phyloP scores from a whole-genome alignment of 139 green algal genomes.

The Mychonastes homosphaera region DNA sequence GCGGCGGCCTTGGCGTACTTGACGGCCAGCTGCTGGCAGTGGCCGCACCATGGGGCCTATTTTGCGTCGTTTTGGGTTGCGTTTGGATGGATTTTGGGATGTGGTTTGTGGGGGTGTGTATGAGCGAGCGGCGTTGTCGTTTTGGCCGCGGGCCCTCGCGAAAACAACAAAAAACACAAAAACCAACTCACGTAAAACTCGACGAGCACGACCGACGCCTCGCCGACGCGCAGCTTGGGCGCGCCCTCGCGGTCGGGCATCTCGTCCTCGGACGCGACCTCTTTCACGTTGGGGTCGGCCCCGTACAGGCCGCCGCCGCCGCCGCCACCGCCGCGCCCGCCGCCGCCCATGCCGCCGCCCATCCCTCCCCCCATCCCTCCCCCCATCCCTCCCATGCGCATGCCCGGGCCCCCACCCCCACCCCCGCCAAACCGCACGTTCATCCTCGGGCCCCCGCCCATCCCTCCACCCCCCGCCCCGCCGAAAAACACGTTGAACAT shows the following conservation, averaged over 20 bases:
- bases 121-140: too few relatives aligned
- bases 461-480: constrained; percentile 20
- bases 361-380: constrained; percentile 18
- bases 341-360: constrained; percentile 21
- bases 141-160: not conserved
- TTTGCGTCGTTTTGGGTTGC: not conserved
- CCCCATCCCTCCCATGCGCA: constrained; percentile 1
- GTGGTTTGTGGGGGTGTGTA: too few relatives aligned
- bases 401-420: not conserved
- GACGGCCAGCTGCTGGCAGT: constrained; percentile 60
- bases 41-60: constrained; percentile 38
- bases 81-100: not conserved
- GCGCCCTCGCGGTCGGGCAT: too few relatives aligned
- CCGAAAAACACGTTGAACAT: constrained; percentile 78
- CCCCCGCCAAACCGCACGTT: constrained; percentile 28
- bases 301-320: constrained; percentile 37
- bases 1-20: constrained; percentile 59
- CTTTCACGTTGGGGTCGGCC: constrained; percentile 32
- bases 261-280: constrained; percentile 28
- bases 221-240: too few relatives aligned
- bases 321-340: constrained; percentile 2
- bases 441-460: constrained; percentile 17
- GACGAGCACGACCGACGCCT: constrained; percentile 17
- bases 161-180: constrained; percentile 8
- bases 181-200: constrained; percentile 70